phyloP scores from a whole-genome alignment of 75 land plant genomes.

The Picea sitchensis region DNA sequence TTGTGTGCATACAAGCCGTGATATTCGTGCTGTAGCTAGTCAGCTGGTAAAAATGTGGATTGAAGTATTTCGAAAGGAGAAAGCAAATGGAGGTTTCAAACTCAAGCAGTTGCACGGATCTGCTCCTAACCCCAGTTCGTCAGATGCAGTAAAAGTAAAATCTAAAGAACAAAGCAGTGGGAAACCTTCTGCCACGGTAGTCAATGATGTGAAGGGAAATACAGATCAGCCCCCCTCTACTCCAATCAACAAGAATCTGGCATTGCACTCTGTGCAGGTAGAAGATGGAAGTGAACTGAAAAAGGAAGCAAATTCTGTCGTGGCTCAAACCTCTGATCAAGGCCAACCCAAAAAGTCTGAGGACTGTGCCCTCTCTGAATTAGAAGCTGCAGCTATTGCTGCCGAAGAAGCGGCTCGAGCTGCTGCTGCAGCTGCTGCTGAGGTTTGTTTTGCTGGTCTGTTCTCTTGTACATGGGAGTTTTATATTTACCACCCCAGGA shows the following conservation, averaged over 20 bases:
- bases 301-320: conserved; percentile 27
- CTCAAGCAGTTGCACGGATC: conserved; percentile 31
- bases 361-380: conserved; percentile 40
- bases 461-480: too few species aligned
- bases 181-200: conserved; percentile 27
- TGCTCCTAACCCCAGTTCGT: conserved; percentile 5
- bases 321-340: conserved; percentile 9
- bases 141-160: conserved; percentile 38
- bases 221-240: conserved; percentile 26
- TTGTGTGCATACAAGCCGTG: conserved; percentile 89
- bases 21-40: conserved; percentile 89
- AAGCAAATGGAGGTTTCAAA: conserved; percentile 55
- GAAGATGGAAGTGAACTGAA: conserved; percentile 19
- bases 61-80: conserved; percentile 92
- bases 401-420: conserved; percentile 87
- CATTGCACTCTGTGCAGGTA: conserved; percentile 15
- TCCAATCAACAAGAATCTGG: conserved; percentile 22
- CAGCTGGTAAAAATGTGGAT: conserved; percentile 93
- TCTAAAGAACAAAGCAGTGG: conserved; percentile 37
- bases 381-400: conserved; percentile 77
- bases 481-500: not conserved
- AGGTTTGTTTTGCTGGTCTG: conserved; percentile 46
- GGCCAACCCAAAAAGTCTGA: conserved; percentile 15
- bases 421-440: conserved; percentile 88
- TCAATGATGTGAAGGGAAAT: conserved; percentile 27